A percentile compares a stretch with the other conserved stretches of the same genome.
Evolutionary conservation across 768 basidiomycete genomes (phyloP).

Genomic region (Lactarius trivialis): DNA sequence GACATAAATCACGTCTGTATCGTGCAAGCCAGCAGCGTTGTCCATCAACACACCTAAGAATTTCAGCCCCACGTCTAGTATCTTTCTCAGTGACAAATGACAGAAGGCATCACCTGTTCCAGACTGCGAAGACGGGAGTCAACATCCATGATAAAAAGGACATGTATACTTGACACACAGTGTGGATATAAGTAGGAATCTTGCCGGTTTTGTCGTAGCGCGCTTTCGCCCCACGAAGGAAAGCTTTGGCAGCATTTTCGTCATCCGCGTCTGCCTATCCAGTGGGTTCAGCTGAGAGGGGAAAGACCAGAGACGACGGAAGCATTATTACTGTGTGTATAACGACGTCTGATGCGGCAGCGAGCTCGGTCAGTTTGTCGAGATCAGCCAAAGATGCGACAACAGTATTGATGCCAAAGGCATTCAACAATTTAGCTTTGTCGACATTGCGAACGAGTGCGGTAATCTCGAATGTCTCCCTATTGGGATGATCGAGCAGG

Average conservation of each 20-base stretch:
- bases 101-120: conserved; percentile 3
- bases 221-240: conserved; percentile 48
- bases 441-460: conserved; percentile 39
- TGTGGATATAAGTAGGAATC: conserved; percentile 53
- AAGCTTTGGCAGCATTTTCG: conserved; percentile 37
- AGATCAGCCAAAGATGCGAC: conserved; percentile 43
- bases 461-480: conserved; percentile 35
- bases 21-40: conserved; percentile 37
- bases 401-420: conserved; percentile 26
- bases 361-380: conserved; percentile 37
- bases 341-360: conserved; percentile 40
- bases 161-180: conserved; percentile 35
- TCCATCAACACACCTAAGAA: conserved; percentile 36
- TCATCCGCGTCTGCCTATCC: conserved; percentile 44
- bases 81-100: neutral
- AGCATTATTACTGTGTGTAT: conserved; percentile 32
- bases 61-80: neutral
- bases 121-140: conserved; percentile 15
- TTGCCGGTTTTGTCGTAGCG: conserved; percentile 37
- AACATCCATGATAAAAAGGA: neutral
- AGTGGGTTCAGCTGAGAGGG: conserved; percentile 2
- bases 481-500: conserved; percentile 35
- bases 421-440: conserved; percentile 39
- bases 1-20: conserved; percentile 38
- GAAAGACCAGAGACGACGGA: neutral